A percentile compares a stretch with the other conserved stretches of the same genome.
Conservation (phyloP, 306 rosid species). For the Benincasa hispida region DNA sequence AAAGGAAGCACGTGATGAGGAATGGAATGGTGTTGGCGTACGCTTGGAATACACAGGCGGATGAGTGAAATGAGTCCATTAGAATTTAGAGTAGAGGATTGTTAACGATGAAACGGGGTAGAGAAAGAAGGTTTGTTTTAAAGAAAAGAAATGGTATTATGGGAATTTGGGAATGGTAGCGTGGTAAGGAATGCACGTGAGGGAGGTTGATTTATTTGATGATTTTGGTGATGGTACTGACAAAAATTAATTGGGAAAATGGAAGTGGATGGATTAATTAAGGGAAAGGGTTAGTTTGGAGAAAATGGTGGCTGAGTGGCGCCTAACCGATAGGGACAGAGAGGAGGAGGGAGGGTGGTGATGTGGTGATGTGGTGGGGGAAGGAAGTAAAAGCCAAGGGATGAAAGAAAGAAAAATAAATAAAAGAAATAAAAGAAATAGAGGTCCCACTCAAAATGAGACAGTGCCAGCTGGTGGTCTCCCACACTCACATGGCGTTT, state of each 20-base stretch:
- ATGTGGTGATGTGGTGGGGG: background rate
- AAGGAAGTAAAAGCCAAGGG: conserved; percentile 1
- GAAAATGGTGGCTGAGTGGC: background rate
- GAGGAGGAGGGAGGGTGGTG: background rate
- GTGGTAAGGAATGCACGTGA: background rate
- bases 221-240: background rate
- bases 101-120: background rate
- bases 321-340: background rate
- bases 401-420: background rate
- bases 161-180: too few species aligned
- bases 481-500: conserved; percentile 47
- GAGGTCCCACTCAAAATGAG: conserved; percentile 20
- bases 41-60: background rate
- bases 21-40: background rate
- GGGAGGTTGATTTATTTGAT: background rate
- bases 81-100: too few species aligned
- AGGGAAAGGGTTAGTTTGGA: background rate
- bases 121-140: too few species aligned
- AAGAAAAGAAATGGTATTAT: too few species aligned
- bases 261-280: background rate
- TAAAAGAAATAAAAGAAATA: background rate
- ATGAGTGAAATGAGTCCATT: background rate
- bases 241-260: background rate
- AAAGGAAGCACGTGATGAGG: conserved; percentile 19
- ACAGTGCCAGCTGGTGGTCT: conserved; percentile 52